Conservation (phyloP, 306 rosid genomes). For the Luffa acutangula region DNA sequence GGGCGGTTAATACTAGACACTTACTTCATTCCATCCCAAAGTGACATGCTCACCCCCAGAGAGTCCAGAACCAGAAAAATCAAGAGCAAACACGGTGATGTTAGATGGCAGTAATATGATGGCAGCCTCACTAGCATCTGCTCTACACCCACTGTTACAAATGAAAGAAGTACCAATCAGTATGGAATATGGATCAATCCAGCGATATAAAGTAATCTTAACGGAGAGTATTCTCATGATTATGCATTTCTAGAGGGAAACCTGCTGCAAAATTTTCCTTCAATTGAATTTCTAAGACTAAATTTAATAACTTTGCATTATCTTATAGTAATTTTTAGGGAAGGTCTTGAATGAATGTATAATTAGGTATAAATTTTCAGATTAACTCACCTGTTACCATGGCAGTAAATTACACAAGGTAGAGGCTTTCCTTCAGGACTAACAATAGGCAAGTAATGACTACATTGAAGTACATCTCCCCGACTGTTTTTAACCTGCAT, state of each 20-base stretch:
- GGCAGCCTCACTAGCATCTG: slow-evolving; percentile 96
- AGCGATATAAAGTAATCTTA: background rate
- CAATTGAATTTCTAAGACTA: background rate
- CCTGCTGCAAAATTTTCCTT: background rate
- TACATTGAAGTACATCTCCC: slow-evolving; percentile 79
- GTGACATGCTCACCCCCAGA: slow-evolving; percentile 97
- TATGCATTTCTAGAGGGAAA: background rate
- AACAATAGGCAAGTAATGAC: slow-evolving; percentile 84
- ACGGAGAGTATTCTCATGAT: background rate
- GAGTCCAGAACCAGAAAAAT: slow-evolving; percentile 94
- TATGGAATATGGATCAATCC: slow-evolving; percentile 3
- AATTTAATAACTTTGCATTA: background rate
- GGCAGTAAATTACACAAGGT: slow-evolving; percentile 95
- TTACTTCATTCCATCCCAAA: slow-evolving; percentile 94
- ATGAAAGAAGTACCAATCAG: slow-evolving; percentile 24
- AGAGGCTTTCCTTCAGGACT: slow-evolving; percentile 83
- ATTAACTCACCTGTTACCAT: slow-evolving; percentile 77
- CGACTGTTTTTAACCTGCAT: slow-evolving; percentile 74
- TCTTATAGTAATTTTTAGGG: background rate
- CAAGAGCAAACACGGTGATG: slow-evolving; percentile 84
- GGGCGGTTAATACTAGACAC: slow-evolving; percentile 9
- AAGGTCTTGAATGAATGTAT: background rate
- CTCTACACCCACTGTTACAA: slow-evolving; percentile 84
- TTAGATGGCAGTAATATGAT: slow-evolving; percentile 85
- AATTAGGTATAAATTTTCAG: background rate